phyloP scores from a whole-genome alignment of 148 eudicot genomes.

The Cornus suecica region DNA sequence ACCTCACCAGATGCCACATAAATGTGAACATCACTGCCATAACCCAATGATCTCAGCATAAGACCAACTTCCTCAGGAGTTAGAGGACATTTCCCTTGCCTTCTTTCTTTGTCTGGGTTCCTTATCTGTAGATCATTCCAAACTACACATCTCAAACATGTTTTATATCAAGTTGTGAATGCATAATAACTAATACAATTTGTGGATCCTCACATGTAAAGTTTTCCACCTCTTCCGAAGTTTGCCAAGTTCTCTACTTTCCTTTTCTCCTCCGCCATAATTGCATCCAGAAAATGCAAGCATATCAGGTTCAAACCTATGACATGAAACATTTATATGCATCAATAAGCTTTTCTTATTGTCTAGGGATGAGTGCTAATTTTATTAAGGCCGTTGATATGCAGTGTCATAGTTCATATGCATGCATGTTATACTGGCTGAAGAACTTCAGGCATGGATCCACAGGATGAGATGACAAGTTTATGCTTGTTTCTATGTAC shows the following conservation, averaged over 20 bases:
- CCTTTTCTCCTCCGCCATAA: slow-evolving; percentile 89
- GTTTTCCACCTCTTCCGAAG: slow-evolving; percentile 79
- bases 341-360: neutral
- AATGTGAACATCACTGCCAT: slow-evolving; percentile 57
- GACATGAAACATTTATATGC: slow-evolving; percentile 2
- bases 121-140: slow-evolving; percentile 45
- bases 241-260: slow-evolving; percentile 53
- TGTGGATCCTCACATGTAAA: slow-evolving; percentile 55
- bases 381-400: neutral
- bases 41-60: slow-evolving; percentile 85
- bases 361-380: neutral
- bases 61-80: slow-evolving; percentile 92
- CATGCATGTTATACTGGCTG: neutral
- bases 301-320: slow-evolving; percentile 93
- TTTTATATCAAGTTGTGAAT: neutral
- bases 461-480: neutral
- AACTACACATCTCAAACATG: neutral
- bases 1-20: slow-evolving; percentile 89
- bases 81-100: slow-evolving; percentile 83
- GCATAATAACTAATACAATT: neutral
- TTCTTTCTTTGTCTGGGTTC: slow-evolving; percentile 72
- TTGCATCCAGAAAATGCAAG: slow-evolving; percentile 95
- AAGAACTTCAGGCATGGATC: neutral
- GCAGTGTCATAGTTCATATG: neutral
- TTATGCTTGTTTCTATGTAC: neutral